Base-by-base conservation (phyloP, 371 early-diverging fungal species). In the Apophysomyces variabilis region DNA sequence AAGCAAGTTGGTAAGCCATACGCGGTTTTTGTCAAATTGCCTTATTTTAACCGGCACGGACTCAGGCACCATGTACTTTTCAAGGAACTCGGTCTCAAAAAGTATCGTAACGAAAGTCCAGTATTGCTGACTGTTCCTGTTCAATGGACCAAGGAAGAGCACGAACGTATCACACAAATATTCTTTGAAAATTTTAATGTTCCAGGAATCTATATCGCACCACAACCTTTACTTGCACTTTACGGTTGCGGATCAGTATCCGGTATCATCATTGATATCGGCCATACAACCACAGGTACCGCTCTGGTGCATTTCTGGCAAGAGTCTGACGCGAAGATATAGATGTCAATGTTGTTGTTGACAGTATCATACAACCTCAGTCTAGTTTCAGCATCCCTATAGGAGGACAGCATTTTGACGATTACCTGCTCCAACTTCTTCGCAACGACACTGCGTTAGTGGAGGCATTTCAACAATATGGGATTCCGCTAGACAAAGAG, bases 131-230 rank as follows among this genome's bases (percentile, higher is more conserved):
- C 89, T 12, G 86, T 94, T 3, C 98, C 98, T 18, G 79, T 85
- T 18, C 71, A 81, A 39, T 96, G 96, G 97, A 83, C 90, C 13
- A 92, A 93, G 63, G 72, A 82, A n/a, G 93, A 96, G 58, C 81
- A 87, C 46, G 95, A 95, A 77, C 84, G 87, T 13, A 86, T 92
- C 38, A 87, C 92, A 13, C 93, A 95, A 76, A 90, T 96, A 36
- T 89, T 93, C 64, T 98, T 98, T 77, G 97, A 96, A 79, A 84
- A 84, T 45, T 88, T 93, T 64, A 96, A 96, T 68, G 90, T 90
- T 7, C 95, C 96, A 13, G 91, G 91, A n/a, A 80, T 98, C 5
- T 88, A 90, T 62, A 81, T 96, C 59, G 84, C 90, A 9, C 94
- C 94, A 59, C 91, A 94, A 66, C 93, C 97, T 7, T 74, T 95